phyloP scores from a whole-genome alignment of 2,329 filamentous ascomycete genomes.

The Calonectria hawksworthii region DNA sequence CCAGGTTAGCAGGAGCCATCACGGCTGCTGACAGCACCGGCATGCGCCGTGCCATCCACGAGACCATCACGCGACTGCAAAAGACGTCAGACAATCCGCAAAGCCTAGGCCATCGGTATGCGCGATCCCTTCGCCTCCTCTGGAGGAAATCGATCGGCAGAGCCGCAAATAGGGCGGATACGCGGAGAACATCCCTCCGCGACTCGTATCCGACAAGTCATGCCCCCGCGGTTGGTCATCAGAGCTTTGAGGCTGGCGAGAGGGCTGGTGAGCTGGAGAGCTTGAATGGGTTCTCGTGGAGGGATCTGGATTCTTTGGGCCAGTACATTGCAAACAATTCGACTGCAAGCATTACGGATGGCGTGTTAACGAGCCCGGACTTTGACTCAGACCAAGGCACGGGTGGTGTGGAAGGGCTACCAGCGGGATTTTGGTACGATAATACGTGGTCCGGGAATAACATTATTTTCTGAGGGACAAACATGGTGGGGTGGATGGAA shows the following conservation, averaged over 20 bases:
- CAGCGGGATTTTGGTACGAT: slow-evolving; percentile 37
- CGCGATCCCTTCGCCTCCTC: slow-evolving; percentile 70
- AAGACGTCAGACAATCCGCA: slow-evolving; percentile 70
- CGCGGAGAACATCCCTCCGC: background rate
- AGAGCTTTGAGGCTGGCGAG: background rate
- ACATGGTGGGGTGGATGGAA: background rate
- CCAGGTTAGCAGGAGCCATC: slow-evolving; percentile 71
- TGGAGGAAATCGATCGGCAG: slow-evolving; percentile 62
- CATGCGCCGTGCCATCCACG: slow-evolving; percentile 69
- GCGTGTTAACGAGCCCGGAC: slow-evolving; percentile 43
- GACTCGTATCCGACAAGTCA: background rate
- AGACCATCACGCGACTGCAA: slow-evolving; percentile 71
- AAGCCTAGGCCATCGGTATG: slow-evolving; percentile 73
- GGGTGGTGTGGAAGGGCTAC: slow-evolving; percentile 34
- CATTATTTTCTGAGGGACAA: slow-evolving; percentile 28
- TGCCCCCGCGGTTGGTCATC: background rate
- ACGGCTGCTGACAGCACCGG: slow-evolving; percentile 66
- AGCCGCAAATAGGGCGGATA: slow-evolving; percentile 8
- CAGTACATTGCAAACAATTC: slow-evolving; percentile 60
- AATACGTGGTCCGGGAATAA: slow-evolving; percentile 38
- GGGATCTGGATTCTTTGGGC: slow-evolving; percentile 71
- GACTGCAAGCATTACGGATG: slow-evolving; percentile 39
- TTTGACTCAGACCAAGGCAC: slow-evolving; percentile 45
- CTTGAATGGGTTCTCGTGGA: slow-evolving; percentile 72
- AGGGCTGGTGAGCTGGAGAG: slow-evolving; percentile 56